Conservation (phyloP, 495 filamentous ascomycete species). For the Rhizodiscina lignyota region DNA sequence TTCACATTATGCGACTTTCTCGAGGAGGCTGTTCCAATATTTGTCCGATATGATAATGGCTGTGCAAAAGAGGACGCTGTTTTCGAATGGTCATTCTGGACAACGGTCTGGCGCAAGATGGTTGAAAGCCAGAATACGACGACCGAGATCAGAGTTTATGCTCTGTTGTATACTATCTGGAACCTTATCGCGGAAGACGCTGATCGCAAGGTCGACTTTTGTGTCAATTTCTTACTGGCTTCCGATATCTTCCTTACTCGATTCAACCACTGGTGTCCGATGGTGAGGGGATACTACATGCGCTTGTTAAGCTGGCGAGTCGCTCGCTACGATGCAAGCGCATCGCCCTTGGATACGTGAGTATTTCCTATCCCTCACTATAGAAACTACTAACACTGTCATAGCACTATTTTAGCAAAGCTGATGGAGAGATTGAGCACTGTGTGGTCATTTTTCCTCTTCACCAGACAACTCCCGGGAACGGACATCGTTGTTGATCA, state of each 20-base stretch:
- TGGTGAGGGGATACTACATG: constrained; percentile 94
- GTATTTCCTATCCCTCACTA: constrained; percentile 15
- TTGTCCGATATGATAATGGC: constrained; percentile 38
- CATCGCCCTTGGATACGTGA: constrained; percentile 53
- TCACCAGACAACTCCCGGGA: constrained; percentile 48
- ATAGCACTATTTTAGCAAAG: constrained; percentile 47
- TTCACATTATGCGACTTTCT: constrained; percentile 87
- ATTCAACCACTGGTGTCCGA: constrained; percentile 96
- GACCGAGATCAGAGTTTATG: constrained; percentile 77
- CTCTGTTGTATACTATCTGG: constrained; percentile 77
- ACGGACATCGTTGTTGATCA: constrained; percentile 34
- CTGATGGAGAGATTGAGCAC: constrained; percentile 53
- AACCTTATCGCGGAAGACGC: constrained; percentile 50
- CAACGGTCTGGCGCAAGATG: constrained; percentile 68
- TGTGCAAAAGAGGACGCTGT: constrained; percentile 22
- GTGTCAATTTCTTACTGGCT: constrained; percentile 64
- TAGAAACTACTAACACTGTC: constrained; percentile 2
- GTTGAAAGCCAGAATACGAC: constrained; percentile 81
- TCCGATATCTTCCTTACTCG: constrained; percentile 64
- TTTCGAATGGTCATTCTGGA: constrained; percentile 81
- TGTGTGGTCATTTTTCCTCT: constrained; percentile 67
- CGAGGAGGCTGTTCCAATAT: constrained; percentile 54
- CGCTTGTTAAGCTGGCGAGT: constrained; percentile 86
- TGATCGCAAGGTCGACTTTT: constrained; percentile 52
- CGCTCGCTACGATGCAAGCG: constrained; percentile 56